Evolutionary conservation across 805 yeast species (phyloP).

Genomic region (Henningerozyma blattae): DNA sequence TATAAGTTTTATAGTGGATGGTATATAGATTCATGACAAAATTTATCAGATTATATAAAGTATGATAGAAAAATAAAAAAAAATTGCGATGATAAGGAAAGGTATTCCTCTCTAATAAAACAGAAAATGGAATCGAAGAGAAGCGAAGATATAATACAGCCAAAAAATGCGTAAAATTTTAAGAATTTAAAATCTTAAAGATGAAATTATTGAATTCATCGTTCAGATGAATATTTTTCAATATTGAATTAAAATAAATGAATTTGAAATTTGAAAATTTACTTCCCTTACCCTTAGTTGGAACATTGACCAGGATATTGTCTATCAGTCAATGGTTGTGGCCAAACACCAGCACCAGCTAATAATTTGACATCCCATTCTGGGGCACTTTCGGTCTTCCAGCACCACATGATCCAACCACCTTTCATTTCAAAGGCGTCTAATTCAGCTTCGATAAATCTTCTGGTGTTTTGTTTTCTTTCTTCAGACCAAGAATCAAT

Average conservation of each 20-base stretch:
- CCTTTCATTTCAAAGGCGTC: constrained; percentile 61
- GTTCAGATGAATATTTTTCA: not conserved
- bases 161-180: not conserved
- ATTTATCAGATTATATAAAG: no score
- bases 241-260: not conserved
- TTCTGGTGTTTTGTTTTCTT: constrained; percentile 44
- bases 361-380: constrained; percentile 77
- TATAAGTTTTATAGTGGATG: no score
- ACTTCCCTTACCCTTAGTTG: no score
- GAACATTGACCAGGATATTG: constrained; percentile 54
- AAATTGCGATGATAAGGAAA: no score
- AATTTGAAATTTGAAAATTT: not conserved
- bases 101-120: no score
- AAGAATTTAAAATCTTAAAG: not conserved
- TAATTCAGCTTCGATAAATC: constrained; percentile 75
- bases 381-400: constrained; percentile 69
- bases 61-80: no score
- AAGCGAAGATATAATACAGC: not conserved
- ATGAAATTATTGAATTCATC: no score
- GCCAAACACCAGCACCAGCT: constrained; percentile 50
- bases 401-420: constrained; percentile 91
- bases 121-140: not conserved
- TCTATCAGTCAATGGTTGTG: constrained; percentile 66
- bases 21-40: no score
- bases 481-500: constrained; percentile 43